Base-by-base conservation (phyloP, 805 yeast species). In the Jamesozyma piceae region DNA sequence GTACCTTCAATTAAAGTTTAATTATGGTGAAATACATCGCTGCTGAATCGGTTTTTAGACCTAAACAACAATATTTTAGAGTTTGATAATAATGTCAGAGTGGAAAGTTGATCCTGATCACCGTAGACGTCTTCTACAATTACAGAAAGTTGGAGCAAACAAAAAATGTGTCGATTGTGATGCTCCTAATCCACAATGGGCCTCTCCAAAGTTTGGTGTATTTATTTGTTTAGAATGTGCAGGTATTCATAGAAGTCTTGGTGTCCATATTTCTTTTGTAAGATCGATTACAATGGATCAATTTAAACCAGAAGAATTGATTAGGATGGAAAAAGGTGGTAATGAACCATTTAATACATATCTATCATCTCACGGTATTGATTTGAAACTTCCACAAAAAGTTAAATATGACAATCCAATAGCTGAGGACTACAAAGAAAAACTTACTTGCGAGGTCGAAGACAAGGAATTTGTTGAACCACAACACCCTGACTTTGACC, bases 101-200 rank as follows among this genome's bases (percentile, higher is more conserved):
- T 82, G 89, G 97, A 81, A 92, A 24, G 92, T 89, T 43, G 95
- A 89, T 61, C 96, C 97, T 15, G 95, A 87, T 54, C 82, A 85
- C 46, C 82, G 95, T 63, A 79, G 95, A 59, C 79, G 82, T 60
- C 71, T 85, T 33, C 56, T 78, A 51, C 78, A 78, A 35, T 67
- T 90, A 47, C 97, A 90, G 58, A 87, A 87, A 60, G 69, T 71
- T 37, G 95, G 90, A 22, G 81, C 71, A 13, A 87, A 88, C 69
- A 87, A 82, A 67, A 80, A 77, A 62, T 92, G 98, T 65, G 82
- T 87, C 63, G 98, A 92, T 63, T 92, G 98, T 65, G 73, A 69
- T 31, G 95, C 97, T 1, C 95, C 95, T 45, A 90, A 89, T 61
- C 98, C 98, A 9, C 98, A 92, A 64, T 92, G 98, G 98, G 97